Percentiles rank a stretch among this genome's conserved stretches.
These are phyloP conservation scores for Trichophaea hybrida DNA, from an alignment of 2,329 filamentous ascomycete genomes.

Conservation along the genomic window DNA sequence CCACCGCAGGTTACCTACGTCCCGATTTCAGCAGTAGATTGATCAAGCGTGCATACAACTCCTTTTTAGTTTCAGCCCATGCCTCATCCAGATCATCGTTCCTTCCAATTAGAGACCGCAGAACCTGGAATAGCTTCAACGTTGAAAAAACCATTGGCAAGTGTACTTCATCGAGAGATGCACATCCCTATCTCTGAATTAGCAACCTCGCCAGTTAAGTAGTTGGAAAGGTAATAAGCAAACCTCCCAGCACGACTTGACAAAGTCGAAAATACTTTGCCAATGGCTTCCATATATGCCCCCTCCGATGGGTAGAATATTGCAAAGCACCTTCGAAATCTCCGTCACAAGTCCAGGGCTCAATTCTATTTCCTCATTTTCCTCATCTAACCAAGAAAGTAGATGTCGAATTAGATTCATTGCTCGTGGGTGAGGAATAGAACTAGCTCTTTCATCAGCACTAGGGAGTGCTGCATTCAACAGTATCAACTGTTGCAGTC, in stretches of 20 bases:
- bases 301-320: slow-evolving; percentile 56
- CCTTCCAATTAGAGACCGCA: slow-evolving; percentile 52
- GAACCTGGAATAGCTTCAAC: slow-evolving; percentile 50
- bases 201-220: slow-evolving; percentile 31
- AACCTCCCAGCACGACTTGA: slow-evolving; percentile 23
- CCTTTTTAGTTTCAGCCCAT: slow-evolving; percentile 45
- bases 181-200: slow-evolving; percentile 15
- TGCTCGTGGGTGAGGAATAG: slow-evolving; percentile 21
- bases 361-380: slow-evolving; percentile 10
- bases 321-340: slow-evolving; percentile 43
- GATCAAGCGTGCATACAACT: slow-evolving; percentile 45
- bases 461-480: slow-evolving; percentile 35
- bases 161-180: slow-evolving; percentile 5
- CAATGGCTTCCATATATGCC: slow-evolving; percentile 84
- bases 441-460: slow-evolving; percentile 19
- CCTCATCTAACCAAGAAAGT: slow-evolving; percentile 25
- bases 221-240: slow-evolving; percentile 16
- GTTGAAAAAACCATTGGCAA: slow-evolving; percentile 36
- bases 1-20: slow-evolving; percentile 24
- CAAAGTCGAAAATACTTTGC: slow-evolving; percentile 35
- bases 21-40: slow-evolving; percentile 38
- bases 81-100: slow-evolving; percentile 79
- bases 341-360: slow-evolving; percentile 35
- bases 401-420: slow-evolving; percentile 24
- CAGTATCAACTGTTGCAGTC: slow-evolving; percentile 38